A percentile compares a stretch with the other conserved stretches of the same genome.
Evolutionary conservation across 805 yeast genomes (phyloP).

Genomic region (Saccharomycopsis fodiens): DNA sequence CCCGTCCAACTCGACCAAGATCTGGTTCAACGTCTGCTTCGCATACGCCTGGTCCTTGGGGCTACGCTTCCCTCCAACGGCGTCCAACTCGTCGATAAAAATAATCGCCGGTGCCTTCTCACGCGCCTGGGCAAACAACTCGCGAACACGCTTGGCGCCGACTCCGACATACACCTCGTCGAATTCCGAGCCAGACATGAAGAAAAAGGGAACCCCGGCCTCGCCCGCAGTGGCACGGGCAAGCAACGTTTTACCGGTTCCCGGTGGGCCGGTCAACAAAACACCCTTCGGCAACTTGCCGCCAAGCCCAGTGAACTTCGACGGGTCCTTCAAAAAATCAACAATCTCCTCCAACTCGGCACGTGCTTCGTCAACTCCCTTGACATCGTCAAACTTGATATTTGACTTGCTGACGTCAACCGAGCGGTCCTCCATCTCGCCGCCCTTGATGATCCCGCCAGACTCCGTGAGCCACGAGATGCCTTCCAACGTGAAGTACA

Average conservation of each 20-base stretch:
- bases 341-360: constrained; percentile 96
- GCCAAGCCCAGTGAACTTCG: constrained; percentile 92
- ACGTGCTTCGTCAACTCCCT: constrained; percentile 98
- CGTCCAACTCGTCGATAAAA: constrained; percentile 96
- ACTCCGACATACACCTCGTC: constrained; percentile 98
- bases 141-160: constrained; percentile 97
- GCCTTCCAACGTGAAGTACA: constrained; percentile 76
- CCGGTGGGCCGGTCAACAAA: constrained; percentile 95
- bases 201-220: constrained; percentile 97
- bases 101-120: constrained; percentile 95
- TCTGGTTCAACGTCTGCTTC: constrained; percentile 92
- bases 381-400: constrained; percentile 86
- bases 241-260: constrained; percentile 94
- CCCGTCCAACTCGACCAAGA: constrained; percentile 94
- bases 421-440: constrained; percentile 67
- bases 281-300: constrained; percentile 98
- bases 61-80: constrained; percentile 96
- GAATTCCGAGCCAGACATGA: constrained; percentile 97
- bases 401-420: constrained; percentile 80
- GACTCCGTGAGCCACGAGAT: constrained; percentile 76
- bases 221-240: constrained; percentile 99
- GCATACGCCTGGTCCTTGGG: constrained; percentile 98
- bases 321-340: constrained; percentile 94
- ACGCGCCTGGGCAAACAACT: constrained; percentile 86
- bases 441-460: constrained; percentile 53